phyloP scores from a whole-genome alignment of 805 yeast species.

The Hanseniaspora osmophila region DNA sequence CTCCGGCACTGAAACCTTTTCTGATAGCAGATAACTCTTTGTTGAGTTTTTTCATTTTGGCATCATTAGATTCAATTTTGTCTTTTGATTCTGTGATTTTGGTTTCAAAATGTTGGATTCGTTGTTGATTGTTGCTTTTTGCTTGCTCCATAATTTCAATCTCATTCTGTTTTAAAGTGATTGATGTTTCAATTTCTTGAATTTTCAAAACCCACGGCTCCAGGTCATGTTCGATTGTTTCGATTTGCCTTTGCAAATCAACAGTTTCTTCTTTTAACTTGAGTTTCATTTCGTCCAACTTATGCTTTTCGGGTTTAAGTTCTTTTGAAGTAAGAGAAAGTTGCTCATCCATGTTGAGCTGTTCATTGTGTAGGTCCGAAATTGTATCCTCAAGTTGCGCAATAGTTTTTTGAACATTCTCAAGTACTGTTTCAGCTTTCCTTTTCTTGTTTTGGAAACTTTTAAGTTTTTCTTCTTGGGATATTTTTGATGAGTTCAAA shows the following conservation, averaged over 20 bases:
- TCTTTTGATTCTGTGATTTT: conserved; percentile 26
- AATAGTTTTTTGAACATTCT: conserved; percentile 22
- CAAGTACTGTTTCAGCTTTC: conserved; percentile 23
- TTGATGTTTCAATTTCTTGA: conserved; percentile 46
- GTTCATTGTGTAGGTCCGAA: conserved; percentile 30
- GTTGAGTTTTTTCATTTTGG: conserved; percentile 30
- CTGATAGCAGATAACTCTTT: conserved; percentile 34
- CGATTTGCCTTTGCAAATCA: conserved; percentile 51
- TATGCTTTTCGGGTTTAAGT: conserved; percentile 37
- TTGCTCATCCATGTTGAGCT: conserved; percentile 31
- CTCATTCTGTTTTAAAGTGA: conserved; percentile 50
- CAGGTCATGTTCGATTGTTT: conserved; percentile 42
- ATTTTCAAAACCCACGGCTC: conserved; percentile 76
- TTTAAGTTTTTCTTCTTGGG: conserved; percentile 64
- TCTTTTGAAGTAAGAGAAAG: conserved; percentile 30
- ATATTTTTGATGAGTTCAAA: conserved; percentile 28
- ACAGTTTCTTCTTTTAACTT: conserved; percentile 65
- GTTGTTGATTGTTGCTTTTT: conserved; percentile 24
- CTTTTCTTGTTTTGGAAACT: conserved; percentile 44
- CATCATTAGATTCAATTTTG: conserved; percentile 39
- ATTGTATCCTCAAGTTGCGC: conserved; percentile 33
- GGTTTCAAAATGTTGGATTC: conserved; percentile 22
- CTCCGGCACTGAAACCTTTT: conserved; percentile 46
- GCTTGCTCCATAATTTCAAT: conserved; percentile 42
- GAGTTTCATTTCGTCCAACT: conserved; percentile 48